Evolutionary conservation across 2,329 filamentous ascomycete species (phyloP).

Genomic region (Talaromyces marneffei): DNA sequence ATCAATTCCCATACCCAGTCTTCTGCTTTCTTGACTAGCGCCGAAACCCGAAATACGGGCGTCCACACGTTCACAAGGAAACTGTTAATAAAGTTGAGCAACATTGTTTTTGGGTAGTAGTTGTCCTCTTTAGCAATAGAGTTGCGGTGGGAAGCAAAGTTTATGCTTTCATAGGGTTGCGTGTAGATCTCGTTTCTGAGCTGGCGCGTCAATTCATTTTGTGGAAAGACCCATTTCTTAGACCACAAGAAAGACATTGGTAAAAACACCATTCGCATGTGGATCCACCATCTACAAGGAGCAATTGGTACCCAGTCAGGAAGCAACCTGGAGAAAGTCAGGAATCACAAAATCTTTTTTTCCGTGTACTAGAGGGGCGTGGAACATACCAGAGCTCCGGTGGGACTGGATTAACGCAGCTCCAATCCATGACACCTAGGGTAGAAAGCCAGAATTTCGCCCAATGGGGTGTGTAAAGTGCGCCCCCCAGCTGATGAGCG

Average conservation of each 20-base stretch:
- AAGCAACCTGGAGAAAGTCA: slow-evolving; percentile 50
- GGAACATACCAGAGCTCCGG: slow-evolving; percentile 73
- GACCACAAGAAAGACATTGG: slow-evolving; percentile 90
- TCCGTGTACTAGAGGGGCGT: not conserved
- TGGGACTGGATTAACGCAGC: slow-evolving; percentile 88
- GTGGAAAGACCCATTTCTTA: slow-evolving; percentile 69
- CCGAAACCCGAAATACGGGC: slow-evolving; percentile 64
- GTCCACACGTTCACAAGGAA: slow-evolving; percentile 72
- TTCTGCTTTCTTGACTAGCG: slow-evolving; percentile 66
- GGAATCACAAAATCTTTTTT: not conserved
- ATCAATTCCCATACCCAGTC: slow-evolving; percentile 77
- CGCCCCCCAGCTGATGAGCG: slow-evolving; percentile 80
- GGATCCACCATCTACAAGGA: slow-evolving; percentile 96
- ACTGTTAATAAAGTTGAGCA: slow-evolving; percentile 75
- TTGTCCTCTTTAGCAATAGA: slow-evolving; percentile 75
- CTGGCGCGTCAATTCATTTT: slow-evolving; percentile 65
- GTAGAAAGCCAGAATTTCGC: slow-evolving; percentile 92
- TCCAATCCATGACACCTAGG: slow-evolving; percentile 78
- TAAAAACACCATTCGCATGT: slow-evolving; percentile 93
- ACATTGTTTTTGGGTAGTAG: slow-evolving; percentile 84
- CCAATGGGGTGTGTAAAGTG: slow-evolving; percentile 83
- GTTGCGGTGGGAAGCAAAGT: slow-evolving; percentile 74
- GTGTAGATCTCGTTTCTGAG: slow-evolving; percentile 78
- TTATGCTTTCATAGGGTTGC: slow-evolving; percentile 68
- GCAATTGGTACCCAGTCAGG: slow-evolving; percentile 86